These are phyloP conservation scores for Anthoceros angustus DNA, from an alignment of 225 moss, liverwort and hornwort species.

Conservation along the genomic window DNA sequence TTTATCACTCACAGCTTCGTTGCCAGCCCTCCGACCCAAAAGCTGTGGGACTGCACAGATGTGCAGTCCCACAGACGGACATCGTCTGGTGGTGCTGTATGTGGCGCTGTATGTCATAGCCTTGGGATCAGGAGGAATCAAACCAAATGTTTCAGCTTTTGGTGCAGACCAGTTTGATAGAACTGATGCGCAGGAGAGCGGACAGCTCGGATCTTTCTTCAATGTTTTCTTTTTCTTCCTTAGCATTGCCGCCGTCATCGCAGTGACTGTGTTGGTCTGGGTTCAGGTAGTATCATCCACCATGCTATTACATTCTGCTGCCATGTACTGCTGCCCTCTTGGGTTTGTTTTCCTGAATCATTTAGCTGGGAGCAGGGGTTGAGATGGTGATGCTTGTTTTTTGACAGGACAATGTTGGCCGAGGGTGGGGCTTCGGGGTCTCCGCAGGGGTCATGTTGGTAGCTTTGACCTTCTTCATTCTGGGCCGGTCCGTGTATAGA, in stretches of 20 bases:
- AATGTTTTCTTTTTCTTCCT: neutral
- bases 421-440: neutral
- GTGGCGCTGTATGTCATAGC: neutral
- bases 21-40: neutral
- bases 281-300: neutral
- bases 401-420: neutral
- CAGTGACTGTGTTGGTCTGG: neutral
- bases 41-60: neutral
- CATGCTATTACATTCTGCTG: neutral
- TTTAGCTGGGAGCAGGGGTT: neutral
- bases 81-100: neutral
- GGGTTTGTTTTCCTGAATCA: neutral
- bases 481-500: slow-evolving; percentile 7
- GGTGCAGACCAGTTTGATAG: slow-evolving; percentile 2
- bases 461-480: neutral
- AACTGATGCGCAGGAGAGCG: neutral
- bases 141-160: neutral
- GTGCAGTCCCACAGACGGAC: neutral
- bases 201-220: neutral
- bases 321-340: neutral
- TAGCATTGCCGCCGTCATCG: neutral
- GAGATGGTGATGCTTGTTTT: neutral
- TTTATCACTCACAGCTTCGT: neutral
- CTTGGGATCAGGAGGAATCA: neutral
- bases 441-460: neutral